Conservation (phyloP, 192 early-diverging fungal species). For the Globomyces pollinis-pini region DNA sequence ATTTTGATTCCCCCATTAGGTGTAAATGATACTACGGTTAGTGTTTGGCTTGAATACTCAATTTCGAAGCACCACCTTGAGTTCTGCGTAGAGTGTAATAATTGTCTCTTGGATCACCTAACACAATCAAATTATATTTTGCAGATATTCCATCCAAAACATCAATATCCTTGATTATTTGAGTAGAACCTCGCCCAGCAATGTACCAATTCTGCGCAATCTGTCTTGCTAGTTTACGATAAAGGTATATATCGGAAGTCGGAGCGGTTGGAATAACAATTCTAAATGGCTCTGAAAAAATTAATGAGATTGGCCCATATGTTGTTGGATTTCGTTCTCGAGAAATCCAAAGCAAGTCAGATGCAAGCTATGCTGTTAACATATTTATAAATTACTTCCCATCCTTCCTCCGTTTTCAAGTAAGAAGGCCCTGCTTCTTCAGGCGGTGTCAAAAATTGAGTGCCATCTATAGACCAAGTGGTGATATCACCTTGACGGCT, state of each 20-base stretch:
- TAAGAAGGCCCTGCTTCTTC: slow-evolving; percentile 34
- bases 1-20: slow-evolving; percentile 37
- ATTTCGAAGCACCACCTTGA: slow-evolving; percentile 30
- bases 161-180: slow-evolving; percentile 52
- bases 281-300: slow-evolving; percentile 36
- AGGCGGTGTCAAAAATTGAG: slow-evolving; percentile 28
- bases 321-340: slow-evolving; percentile 49
- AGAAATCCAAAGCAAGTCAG: slow-evolving; percentile 32
- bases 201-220: slow-evolving; percentile 59
- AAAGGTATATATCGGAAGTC: slow-evolving; percentile 11
- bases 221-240: slow-evolving; percentile 45
- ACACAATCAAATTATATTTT: slow-evolving; percentile 48
- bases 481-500: slow-evolving; percentile 19
- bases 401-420: slow-evolving; percentile 20
- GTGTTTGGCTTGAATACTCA: not conserved
- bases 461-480: slow-evolving; percentile 40
- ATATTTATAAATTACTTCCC: slow-evolving; percentile 16
- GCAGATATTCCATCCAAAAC: slow-evolving; percentile 27
- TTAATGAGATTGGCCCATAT: slow-evolving; percentile 53
- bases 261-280: slow-evolving; percentile 38
- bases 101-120: slow-evolving; percentile 57
- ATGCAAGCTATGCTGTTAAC: slow-evolving; percentile 24
- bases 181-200: slow-evolving; percentile 51
- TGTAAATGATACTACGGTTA: slow-evolving; percentile 36
- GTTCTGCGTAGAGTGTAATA: slow-evolving; percentile 30